Evolutionary conservation across 768 basidiomycete species (phyloP), one percentile per base, ranked within the genome.

Genomic region (Sistotremastrum niveocremeum): DNA sequence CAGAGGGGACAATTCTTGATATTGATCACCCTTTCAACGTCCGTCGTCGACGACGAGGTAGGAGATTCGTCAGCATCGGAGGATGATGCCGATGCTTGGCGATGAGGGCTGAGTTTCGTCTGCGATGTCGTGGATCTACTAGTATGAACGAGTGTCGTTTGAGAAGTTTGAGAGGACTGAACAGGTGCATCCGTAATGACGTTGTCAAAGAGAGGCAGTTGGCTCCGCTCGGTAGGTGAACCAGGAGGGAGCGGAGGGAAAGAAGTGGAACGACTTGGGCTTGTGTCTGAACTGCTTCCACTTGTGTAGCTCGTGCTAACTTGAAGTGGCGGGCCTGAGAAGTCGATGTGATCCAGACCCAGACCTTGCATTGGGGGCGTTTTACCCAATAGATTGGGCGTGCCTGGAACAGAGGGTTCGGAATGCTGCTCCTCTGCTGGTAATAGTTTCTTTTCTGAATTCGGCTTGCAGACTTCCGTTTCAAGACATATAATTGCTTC

Each of bases 1-100:
- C 94, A 99, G 39, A 99, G 61, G 0, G 94, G 94, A 58, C 94
- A 99, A 46, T 77, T 84, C 70, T 84, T 85, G 54, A 99, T 79
- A 59, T 97, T 97, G 68, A 98, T 93, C 31, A 99, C 80, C 5
- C 90, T 76, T 61, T 98, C 88, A 42, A 81, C 68, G 8, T 64
- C 62, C 12, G 59, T 39, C 9, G 37, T 32, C 38, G 40, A 54
- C 34, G 51, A 37, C 34, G 48, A 50, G 20, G 44, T 39, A 41
- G 56, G 50, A 2, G 54, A 59, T 5, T 57, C 56, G 12, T 65
- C 62, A 2, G 48, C 51, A 36, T 57, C 56, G 1, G 56, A 59
- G 7, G 57, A 50, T 46, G 50, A 45, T 44, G 58, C 52, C 41
- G 57, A 54, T 9, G 39, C 39, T 41, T 50, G 32, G 40, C 51